These are phyloP conservation scores for Micractinium conductrix DNA, from an alignment of 139 green algal species.

Conservation along the genomic window DNA sequence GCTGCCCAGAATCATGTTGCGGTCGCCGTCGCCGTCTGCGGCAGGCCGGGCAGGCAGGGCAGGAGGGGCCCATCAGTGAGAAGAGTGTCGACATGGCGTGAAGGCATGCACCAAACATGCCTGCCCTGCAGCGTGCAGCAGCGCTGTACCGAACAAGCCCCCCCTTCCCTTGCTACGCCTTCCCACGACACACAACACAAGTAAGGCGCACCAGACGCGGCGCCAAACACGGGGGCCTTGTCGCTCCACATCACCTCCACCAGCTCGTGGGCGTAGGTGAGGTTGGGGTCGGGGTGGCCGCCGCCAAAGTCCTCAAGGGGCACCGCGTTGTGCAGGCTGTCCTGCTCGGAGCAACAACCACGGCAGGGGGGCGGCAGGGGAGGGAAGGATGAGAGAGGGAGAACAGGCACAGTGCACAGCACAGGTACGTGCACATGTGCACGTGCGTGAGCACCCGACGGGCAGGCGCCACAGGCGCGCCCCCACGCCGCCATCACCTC, in stretches of 20 bases:
- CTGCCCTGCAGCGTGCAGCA: no score
- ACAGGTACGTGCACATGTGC: not conserved
- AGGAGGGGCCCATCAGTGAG: not conserved
- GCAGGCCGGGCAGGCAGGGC: conserved; percentile 17
- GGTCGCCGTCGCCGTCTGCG: conserved; percentile 95
- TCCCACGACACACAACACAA: no score
- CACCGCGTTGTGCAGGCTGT: conserved; percentile 61
- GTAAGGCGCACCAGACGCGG: conserved; percentile 22
- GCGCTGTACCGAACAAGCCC: no score
- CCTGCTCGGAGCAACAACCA: not conserved
- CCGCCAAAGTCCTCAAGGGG: conserved; percentile 93
- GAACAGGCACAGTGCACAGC: not conserved
- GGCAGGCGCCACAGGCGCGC: no score
- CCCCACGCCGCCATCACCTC: no score
- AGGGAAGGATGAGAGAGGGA: not conserved
- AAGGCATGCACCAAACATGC: conserved; percentile 2
- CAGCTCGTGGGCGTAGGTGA: conserved; percentile 98
- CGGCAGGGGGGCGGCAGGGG: not conserved
- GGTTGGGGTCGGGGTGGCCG: conserved; percentile 98
- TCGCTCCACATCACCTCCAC: conserved; percentile 81
- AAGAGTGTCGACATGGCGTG: not conserved
- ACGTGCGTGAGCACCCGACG: not conserved
- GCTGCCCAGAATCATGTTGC: conserved; percentile 99
- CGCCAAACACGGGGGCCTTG: conserved; percentile 48
- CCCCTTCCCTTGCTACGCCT: no score